Evolutionary conservation across 2,329 filamentous ascomycete species (phyloP).

Genomic region (Botrytis hyacinthi): DNA sequence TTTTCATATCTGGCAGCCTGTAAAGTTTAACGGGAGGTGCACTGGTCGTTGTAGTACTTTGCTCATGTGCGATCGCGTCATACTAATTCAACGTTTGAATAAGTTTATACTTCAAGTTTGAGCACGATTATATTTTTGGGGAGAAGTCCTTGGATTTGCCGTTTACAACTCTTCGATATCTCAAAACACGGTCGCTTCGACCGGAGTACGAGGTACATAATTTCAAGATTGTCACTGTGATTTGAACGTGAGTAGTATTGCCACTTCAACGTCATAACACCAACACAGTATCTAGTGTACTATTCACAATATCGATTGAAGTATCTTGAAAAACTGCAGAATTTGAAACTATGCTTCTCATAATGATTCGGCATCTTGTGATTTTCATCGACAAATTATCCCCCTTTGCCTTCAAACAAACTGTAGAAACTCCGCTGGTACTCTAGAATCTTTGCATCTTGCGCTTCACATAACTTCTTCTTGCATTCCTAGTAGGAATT

Average conservation of each 20-base stretch:
- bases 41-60: background rate
- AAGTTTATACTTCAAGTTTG: background rate
- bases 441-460: background rate
- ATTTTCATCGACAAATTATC: background rate
- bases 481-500: background rate
- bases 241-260: background rate
- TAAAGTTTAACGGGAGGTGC: background rate
- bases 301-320: background rate
- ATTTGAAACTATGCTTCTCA: background rate
- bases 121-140: background rate
- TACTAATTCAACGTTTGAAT: background rate
- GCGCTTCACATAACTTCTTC: background rate
- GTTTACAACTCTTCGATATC: background rate
- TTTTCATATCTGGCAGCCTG: background rate
- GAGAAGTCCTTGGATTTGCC: background rate
- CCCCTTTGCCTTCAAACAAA: background rate
- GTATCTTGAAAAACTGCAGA: background rate
- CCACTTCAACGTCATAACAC: background rate
- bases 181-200: background rate
- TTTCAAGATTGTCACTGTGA: background rate
- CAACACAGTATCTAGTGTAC: background rate
- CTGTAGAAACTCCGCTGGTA: background rate
- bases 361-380: background rate
- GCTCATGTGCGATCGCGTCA: background rate
- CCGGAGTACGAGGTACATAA: background rate